Evolutionary conservation across 2,329 filamentous ascomycete species (phyloP).

Genomic region (Annulohypoxylon truncatum): DNA sequence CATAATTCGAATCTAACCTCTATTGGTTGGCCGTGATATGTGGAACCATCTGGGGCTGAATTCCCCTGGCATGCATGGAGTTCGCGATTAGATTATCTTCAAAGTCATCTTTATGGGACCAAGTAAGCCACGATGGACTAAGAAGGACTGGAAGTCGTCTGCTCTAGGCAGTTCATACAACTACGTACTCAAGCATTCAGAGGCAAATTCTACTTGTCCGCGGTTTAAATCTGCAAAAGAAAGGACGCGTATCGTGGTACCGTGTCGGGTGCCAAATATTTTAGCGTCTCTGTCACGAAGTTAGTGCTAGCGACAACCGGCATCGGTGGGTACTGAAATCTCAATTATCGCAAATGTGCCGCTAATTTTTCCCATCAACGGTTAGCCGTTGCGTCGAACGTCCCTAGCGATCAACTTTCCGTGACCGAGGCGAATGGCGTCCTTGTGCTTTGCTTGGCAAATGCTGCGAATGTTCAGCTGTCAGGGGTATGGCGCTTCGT

Average conservation of each 20-base stretch:
- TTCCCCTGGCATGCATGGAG: not conserved
- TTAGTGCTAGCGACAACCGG: slow-evolving; percentile 5
- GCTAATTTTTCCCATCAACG: slow-evolving; percentile 15
- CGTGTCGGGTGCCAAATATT: not conserved
- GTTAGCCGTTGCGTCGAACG: slow-evolving; percentile 17
- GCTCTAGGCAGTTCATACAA: not conserved
- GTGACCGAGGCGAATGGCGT: slow-evolving; percentile 16
- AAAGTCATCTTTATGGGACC: not conserved
- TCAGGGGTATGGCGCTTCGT: slow-evolving; percentile 35
- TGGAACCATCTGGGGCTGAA: not conserved
- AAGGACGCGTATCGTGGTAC: not conserved
- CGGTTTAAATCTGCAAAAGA: not conserved
- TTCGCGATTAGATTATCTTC: not conserved
- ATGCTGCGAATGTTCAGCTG: slow-evolving; percentile 34
- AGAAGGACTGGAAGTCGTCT: not conserved
- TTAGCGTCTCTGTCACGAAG: slow-evolving; percentile 17
- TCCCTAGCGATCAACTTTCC: slow-evolving; percentile 23
- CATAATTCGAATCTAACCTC: not conserved
- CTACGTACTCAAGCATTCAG: not conserved
- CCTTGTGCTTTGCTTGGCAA: slow-evolving; percentile 24
- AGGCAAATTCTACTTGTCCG: not conserved
- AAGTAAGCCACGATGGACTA: not conserved
- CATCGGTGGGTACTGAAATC: slow-evolving; percentile 1
- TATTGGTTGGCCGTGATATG: not conserved
- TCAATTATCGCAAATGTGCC: slow-evolving; percentile 17